phyloP scores from a whole-genome alignment of 495 filamentous ascomycete species.

The Penicillium psychrofluorescens region DNA sequence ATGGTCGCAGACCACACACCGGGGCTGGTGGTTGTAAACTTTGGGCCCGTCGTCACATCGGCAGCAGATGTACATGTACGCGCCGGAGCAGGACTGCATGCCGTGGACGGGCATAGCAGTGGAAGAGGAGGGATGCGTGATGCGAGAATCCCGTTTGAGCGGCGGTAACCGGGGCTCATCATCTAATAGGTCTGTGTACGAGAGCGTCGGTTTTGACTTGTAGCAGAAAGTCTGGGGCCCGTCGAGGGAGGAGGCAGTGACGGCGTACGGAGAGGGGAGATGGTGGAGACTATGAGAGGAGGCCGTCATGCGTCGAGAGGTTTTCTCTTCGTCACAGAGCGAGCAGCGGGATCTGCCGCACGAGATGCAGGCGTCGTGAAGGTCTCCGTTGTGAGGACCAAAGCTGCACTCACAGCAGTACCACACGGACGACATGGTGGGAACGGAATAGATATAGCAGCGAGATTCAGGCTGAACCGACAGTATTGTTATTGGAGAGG shows the following conservation, averaged over 20 bases:
- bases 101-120: too few relatives aligned
- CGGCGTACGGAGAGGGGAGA: too few relatives aligned
- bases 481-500: neutral
- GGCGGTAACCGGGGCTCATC: constrained; percentile 5
- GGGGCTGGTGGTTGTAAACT: constrained; percentile 24
- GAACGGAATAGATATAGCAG: neutral
- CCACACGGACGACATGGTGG: constrained; percentile 20
- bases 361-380: constrained; percentile 20
- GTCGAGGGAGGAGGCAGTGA: constrained; percentile 2
- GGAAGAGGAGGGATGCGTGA: neutral
- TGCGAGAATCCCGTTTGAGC: neutral
- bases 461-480: neutral
- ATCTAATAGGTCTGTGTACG: constrained; percentile 3
- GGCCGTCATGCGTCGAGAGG: neutral
- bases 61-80: constrained; percentile 34
- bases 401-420: constrained; percentile 27
- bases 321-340: constrained; percentile 13
- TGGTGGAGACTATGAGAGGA: too few relatives aligned
- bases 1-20: constrained; percentile 28
- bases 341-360: constrained; percentile 14
- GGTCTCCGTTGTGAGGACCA: constrained; percentile 19
- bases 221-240: constrained; percentile 1
- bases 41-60: constrained; percentile 34
- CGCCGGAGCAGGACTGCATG: neutral
- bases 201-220: constrained; percentile 1